Percentiles rank a stretch among this genome's conserved stretches.
These are phyloP conservation scores for Saccharomycopsis sp. DNA, from an alignment of 805 yeast species.

Conservation along the genomic window DNA sequence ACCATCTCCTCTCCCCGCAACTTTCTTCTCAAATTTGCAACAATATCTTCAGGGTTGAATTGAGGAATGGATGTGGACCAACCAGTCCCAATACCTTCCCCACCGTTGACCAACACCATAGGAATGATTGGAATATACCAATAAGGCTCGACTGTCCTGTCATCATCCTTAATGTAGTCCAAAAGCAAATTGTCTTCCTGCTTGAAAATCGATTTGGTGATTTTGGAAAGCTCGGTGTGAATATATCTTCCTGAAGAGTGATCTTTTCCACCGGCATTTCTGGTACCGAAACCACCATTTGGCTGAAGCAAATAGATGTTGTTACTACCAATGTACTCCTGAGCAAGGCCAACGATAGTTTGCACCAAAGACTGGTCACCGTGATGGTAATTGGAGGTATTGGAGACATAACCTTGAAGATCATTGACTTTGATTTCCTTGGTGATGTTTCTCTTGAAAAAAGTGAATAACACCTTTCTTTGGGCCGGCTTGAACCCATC, in stretches of 20 bases:
- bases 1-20: constrained; percentile 65
- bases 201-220: constrained; percentile 72
- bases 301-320: constrained; percentile 81
- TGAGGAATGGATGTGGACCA: constrained; percentile 95
- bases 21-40: constrained; percentile 61
- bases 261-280: constrained; percentile 97
- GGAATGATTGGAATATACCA: constrained; percentile 95
- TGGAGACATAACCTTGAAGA: constrained; percentile 83
- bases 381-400: constrained; percentile 89
- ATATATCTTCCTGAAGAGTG: constrained; percentile 98
- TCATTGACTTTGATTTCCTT: constrained; percentile 85
- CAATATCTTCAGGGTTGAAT: constrained; percentile 80
- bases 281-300: constrained; percentile 92
- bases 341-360: constrained; percentile 91
- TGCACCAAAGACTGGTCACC: constrained; percentile 86
- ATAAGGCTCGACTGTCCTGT: constrained; percentile 87
- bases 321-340: constrained; percentile 88
- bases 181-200: constrained; percentile 74
- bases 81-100: constrained; percentile 98
- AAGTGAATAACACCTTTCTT: constrained; percentile 84
- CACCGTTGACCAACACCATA: constrained; percentile 89
- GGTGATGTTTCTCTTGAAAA: constrained; percentile 70
- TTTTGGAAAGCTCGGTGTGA: constrained; percentile 71
- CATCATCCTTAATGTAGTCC: constrained; percentile 85
- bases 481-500: constrained; percentile 98